Evolutionary conservation across 192 early-diverging fungal genomes (phyloP), one percentile per base, ranked within the genome.

Genomic region (Kickxella alabastrina): DNA sequence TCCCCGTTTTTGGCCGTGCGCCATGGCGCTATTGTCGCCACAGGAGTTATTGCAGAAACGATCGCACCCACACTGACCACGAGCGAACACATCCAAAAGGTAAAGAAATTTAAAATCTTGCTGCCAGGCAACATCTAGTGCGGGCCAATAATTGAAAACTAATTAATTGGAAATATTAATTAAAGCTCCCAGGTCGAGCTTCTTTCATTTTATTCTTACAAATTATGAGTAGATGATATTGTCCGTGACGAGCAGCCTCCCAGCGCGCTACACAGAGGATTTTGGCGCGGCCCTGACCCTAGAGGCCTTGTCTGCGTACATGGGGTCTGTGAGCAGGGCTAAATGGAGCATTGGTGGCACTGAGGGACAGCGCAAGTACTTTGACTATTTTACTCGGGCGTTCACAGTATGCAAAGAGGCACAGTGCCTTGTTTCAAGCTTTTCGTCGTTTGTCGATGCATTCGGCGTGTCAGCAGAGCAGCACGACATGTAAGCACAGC

Each of bases 271-370:
- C 29, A 62, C 79, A 2, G 79, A 84, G 13, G 75, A 82, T 17
- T 84, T 84, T 69, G 83, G 83, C 6, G 60, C 79, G 28, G 57
- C 77, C 24, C 49, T 82, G 59, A 83, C 79, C 6, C 68, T 79
- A 10, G 48, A 42, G 3, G 81, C 80, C 3, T 40, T 82, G 5
- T 64, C 77, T 12, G 47, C 42, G 14, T 75, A 79, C 18, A 69
- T 84, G 28, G 69, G 75, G 0, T 64, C 67, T 26, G 49, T 84
- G 14, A 63, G 75, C 27, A 43, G 75, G 26, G 78, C 75, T 3
- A 29, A 41, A 18, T 79, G 68, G 62, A 29, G 43, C 22, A 52
- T 56, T 45, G 54, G 26, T 13, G 44, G 15, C 14, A 39, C 13
- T 10, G 35, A 44, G 13, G 18, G 26, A 17, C 57, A 51, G 29